A percentile compares a stretch with the other conserved stretches of the same genome.
These are phyloP conservation scores for Aphanomyces astaci DNA, from an alignment of 352 stramenopile species.

Conservation along the genomic window DNA sequence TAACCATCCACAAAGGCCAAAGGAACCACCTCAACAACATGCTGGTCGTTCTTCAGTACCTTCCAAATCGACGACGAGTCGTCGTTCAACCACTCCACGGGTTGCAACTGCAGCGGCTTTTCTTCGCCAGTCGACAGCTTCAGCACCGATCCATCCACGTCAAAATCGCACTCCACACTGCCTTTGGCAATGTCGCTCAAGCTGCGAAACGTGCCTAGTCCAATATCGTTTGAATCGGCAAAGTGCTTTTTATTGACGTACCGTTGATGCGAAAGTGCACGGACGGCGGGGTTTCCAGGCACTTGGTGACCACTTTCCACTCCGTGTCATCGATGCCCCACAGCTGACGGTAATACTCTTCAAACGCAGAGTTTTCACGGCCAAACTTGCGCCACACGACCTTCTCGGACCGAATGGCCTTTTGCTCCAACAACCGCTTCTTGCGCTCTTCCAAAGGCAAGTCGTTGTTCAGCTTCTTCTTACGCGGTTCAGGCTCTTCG, in stretches of 20 bases:
- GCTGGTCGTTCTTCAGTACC: no score
- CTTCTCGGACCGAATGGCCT: constrained; percentile 44
- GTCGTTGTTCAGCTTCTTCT: constrained; percentile 41
- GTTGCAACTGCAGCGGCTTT: constrained; percentile 40
- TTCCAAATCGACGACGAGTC: constrained; percentile 68
- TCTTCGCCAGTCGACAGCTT: constrained; percentile 52
- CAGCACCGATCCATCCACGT: constrained; percentile 45
- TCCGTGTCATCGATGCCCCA: constrained; percentile 55
- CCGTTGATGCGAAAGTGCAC: constrained; percentile 85
- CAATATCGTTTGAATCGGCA: neutral
- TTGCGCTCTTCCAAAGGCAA: constrained; percentile 53
- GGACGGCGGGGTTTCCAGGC: constrained; percentile 62
- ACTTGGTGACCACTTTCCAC: constrained; percentile 74
- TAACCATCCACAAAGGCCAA: no score
- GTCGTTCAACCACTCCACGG: constrained; percentile 60
- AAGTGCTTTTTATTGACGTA: constrained; percentile 23
- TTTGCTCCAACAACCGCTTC: constrained; percentile 30
- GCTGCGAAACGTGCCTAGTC: constrained; percentile 29
- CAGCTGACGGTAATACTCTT: constrained; percentile 76
- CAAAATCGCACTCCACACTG: constrained; percentile 60
- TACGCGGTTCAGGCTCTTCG: constrained; percentile 25
- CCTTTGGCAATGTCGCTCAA: constrained; percentile 73
- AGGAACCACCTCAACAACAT: no score
- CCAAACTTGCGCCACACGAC: constrained; percentile 85
- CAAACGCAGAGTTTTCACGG: constrained; percentile 69